Base-by-base conservation (phyloP, 257 asterid genomes). In the Solanum tarijense region DNA sequence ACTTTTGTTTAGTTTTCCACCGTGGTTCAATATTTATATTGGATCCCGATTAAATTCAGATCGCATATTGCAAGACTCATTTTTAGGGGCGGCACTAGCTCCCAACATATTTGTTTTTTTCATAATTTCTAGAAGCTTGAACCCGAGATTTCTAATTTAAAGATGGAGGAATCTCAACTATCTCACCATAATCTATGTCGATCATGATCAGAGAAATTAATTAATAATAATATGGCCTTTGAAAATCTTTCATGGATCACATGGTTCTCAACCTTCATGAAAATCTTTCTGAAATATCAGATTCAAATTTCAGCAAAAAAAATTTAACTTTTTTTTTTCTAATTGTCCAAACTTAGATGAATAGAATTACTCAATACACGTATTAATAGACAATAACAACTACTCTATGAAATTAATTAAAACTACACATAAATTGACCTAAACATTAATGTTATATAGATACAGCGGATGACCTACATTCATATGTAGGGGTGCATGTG, bases 101-200 rank as follows among this genome's bases (percentile, higher is more conserved):
- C 71, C 3, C 4, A n/a, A 62, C 3, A 52, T 52, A 5, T 52
- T 52, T 48, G 1, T 13, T 52, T 48, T 12, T 52, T 52, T 5
- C 9, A 52, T n/a, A n/a, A n/a, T 52, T 52, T 6, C 3, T 46
- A 46, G 18, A 48, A 5, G 0, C 3, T n/a, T 11, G 6, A 62
- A 9, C 1, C 0, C 32, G 3, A n/a, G 1, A 9, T n/a, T n/a
- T 65, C 2, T 65, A 0, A 65, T 65, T 10, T n/a, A n/a, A n/a
- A n/a, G n/a, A n/a, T n/a, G n/a, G n/a, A n/a, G n/a, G n/a, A n/a
- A 65, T n/a, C 16, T 65, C 4, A 65, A 65, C 8, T 3, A 65
- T 0, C 13, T 5, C 7, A 65, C 27, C 14, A 65, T 4, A 65
- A 4, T 65, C 14, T 2, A 2, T 65, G 13, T 65, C 4, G 1